These are phyloP conservation scores for Chlamydomonas sp. DNA, from an alignment of 139 green algal species.

Conservation along the genomic window DNA sequence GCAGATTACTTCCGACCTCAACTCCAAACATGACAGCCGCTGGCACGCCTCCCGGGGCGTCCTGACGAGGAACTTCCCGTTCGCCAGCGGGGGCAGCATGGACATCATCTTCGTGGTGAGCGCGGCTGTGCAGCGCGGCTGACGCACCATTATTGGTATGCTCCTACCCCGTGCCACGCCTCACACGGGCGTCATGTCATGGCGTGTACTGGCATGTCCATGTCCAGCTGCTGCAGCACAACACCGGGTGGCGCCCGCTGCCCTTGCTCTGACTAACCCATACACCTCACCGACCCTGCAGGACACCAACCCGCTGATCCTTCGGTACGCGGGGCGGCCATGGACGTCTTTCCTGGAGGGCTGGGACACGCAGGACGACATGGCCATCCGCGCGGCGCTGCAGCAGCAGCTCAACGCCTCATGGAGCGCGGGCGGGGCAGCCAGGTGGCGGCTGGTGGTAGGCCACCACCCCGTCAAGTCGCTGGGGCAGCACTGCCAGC, in stretches of 20 bases:
- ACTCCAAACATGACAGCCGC: neutral
- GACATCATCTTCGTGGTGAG: conserved; percentile 30
- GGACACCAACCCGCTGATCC: conserved; percentile 24
- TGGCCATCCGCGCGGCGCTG: neutral
- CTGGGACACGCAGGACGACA: neutral
- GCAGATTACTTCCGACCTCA: neutral
- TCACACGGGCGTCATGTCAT: too few species aligned
- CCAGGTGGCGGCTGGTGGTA: conserved; percentile 72
- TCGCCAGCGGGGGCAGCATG: neutral
- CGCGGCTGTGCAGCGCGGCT: too few species aligned
- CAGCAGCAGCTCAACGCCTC: conserved; percentile 16
- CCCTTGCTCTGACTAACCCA: neutral
- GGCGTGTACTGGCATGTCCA: too few species aligned
- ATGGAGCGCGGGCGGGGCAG: neutral
- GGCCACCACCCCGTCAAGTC: conserved; percentile 74
- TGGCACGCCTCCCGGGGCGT: conserved; percentile 8
- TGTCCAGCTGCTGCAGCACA: neutral
- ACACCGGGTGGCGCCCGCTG: neutral
- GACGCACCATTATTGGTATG: too few species aligned
- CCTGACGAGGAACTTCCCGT: conserved; percentile 2
- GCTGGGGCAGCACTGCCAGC: conserved; percentile 51
- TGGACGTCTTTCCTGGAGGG: conserved; percentile 19
- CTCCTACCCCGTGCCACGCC: too few species aligned
- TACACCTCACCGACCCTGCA: neutral
- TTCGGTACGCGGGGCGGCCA: neutral